These are phyloP conservation scores for Mucor sp. DNA, from an alignment of 371 early-diverging fungal genomes.

Conservation along the genomic window DNA sequence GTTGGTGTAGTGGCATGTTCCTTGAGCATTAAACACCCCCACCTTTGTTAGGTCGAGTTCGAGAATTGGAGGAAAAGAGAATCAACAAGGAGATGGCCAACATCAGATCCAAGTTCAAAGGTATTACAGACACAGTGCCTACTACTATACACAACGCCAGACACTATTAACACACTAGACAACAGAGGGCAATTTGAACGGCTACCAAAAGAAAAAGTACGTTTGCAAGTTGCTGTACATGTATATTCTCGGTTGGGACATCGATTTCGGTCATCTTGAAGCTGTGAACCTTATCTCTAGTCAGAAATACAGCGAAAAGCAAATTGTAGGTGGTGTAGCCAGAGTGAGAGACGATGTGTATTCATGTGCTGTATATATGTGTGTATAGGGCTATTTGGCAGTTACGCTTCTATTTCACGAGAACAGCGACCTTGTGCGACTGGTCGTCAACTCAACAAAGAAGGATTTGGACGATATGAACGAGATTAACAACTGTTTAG, in stretches of 20 bases:
- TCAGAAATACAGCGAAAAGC: slow-evolving; percentile 93
- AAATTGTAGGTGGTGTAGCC: slow-evolving; percentile 71
- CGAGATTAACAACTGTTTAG: slow-evolving; percentile 90
- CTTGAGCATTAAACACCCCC: neutral
- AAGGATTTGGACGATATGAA: slow-evolving; percentile 89
- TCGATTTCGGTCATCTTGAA: slow-evolving; percentile 97
- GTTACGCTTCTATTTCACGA: slow-evolving; percentile 90
- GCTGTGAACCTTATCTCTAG: slow-evolving; percentile 91
- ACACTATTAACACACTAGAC: neutral
- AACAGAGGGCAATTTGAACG: slow-evolving; percentile 85
- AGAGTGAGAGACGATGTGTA: neutral
- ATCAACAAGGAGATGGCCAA: slow-evolving; percentile 99
- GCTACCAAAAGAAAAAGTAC: slow-evolving; percentile 98
- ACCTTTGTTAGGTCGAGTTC: slow-evolving; percentile 78
- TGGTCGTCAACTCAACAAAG: slow-evolving; percentile 86
- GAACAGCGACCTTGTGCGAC: slow-evolving; percentile 77
- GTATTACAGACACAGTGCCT: slow-evolving; percentile 39
- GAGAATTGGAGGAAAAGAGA: slow-evolving; percentile 95
- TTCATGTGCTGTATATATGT: neutral
- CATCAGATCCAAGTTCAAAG: slow-evolving; percentile 97
- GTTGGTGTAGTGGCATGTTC: neutral
- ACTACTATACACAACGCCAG: neutral
- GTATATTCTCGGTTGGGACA: slow-evolving; percentile 97
- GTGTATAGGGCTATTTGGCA: slow-evolving; percentile 96
- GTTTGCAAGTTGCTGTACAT: slow-evolving; percentile 97